Evolutionary conservation across 2,329 filamentous ascomycete genomes (phyloP).

Genomic region (Ascochyta viciae-villosae): DNA sequence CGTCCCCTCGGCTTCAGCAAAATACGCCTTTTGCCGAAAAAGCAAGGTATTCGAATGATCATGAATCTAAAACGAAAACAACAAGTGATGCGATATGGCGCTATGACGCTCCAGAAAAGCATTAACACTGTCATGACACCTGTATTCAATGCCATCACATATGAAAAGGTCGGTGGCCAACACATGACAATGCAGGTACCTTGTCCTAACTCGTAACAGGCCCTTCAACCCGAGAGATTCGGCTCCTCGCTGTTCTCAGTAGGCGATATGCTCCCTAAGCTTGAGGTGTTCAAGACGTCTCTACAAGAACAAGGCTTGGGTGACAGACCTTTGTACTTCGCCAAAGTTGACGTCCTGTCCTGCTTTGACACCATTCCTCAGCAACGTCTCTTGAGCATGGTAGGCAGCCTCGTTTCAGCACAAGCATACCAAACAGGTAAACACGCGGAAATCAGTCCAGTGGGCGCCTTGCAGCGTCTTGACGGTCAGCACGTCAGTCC

Average conservation of each 20-base stretch:
- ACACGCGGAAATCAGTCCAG: slow-evolving; percentile 73
- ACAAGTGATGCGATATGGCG: slow-evolving; percentile 60
- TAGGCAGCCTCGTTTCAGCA: slow-evolving; percentile 64
- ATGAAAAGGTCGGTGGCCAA: slow-evolving; percentile 69
- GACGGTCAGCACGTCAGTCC: slow-evolving; percentile 39
- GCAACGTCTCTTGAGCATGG: slow-evolving; percentile 70
- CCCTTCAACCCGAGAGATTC: slow-evolving; percentile 61
- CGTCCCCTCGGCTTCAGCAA: slow-evolving; percentile 77
- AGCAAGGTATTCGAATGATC: slow-evolving; percentile 77
- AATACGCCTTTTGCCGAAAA: slow-evolving; percentile 83
- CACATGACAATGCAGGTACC: not conserved
- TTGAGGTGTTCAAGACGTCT: slow-evolving; percentile 71
- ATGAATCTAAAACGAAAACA: slow-evolving; percentile 79
- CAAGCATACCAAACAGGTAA: slow-evolving; percentile 73
- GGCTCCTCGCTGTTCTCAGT: slow-evolving; percentile 83
- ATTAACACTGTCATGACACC: slow-evolving; percentile 77
- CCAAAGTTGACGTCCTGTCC: slow-evolving; percentile 87
- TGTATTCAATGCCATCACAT: slow-evolving; percentile 76
- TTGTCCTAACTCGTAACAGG: slow-evolving; percentile 29
- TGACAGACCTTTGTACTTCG: slow-evolving; percentile 73
- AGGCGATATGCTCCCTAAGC: slow-evolving; percentile 75
- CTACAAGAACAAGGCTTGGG: slow-evolving; percentile 49
- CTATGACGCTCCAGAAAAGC: slow-evolving; percentile 64
- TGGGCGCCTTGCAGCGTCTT: slow-evolving; percentile 44
- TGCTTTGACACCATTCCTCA: slow-evolving; percentile 98